Evolutionary conservation across 139 green algal genomes (phyloP).

Genomic region (Deuterostichococcus epilithicus): DNA sequence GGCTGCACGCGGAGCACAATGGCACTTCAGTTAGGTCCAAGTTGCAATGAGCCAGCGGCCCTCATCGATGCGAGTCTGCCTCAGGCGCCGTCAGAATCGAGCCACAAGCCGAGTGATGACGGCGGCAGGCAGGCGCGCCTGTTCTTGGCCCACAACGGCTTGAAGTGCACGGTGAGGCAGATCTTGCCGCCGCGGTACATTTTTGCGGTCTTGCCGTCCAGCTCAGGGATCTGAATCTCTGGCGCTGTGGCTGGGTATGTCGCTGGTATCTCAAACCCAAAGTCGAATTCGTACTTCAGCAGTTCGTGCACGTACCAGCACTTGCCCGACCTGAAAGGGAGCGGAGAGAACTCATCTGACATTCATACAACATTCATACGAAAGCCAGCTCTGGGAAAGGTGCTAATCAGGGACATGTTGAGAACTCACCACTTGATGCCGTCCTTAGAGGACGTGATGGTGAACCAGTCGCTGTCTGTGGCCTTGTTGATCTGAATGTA

Average conservation of each 20-base stretch:
- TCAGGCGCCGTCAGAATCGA: not conserved
- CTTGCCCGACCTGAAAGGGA: slow-evolving; percentile 17
- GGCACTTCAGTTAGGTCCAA: not conserved
- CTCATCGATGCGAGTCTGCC: not conserved
- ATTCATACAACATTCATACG: slow-evolving; percentile 64
- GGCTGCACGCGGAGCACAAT: slow-evolving; percentile 39
- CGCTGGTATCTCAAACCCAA: slow-evolving; percentile 93
- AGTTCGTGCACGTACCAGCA: slow-evolving; percentile 88
- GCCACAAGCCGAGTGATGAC: not conserved
- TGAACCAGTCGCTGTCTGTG: slow-evolving; percentile 95
- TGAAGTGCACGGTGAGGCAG: slow-evolving; percentile 98
- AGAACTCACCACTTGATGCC: slow-evolving; percentile 79
- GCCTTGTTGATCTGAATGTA: slow-evolving; percentile 97
- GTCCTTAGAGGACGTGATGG: slow-evolving; percentile 72
- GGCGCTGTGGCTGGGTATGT: slow-evolving; percentile 87
- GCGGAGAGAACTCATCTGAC: slow-evolving; percentile 12
- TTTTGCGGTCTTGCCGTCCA: slow-evolving; percentile 95
- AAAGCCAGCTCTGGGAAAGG: too few species aligned
- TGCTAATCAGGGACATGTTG: too few species aligned
- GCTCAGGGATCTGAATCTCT: slow-evolving; percentile 92
- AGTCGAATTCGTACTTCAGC: slow-evolving; percentile 95
- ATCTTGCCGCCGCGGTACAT: slow-evolving; percentile 98
- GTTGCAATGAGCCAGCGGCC: too few species aligned
- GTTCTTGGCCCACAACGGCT: slow-evolving; percentile 92
- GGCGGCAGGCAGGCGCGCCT: slow-evolving; percentile 29